These are phyloP conservation scores for Pinus albicaulis DNA, from an alignment of 75 land plant genomes.

Conservation along the genomic window DNA sequence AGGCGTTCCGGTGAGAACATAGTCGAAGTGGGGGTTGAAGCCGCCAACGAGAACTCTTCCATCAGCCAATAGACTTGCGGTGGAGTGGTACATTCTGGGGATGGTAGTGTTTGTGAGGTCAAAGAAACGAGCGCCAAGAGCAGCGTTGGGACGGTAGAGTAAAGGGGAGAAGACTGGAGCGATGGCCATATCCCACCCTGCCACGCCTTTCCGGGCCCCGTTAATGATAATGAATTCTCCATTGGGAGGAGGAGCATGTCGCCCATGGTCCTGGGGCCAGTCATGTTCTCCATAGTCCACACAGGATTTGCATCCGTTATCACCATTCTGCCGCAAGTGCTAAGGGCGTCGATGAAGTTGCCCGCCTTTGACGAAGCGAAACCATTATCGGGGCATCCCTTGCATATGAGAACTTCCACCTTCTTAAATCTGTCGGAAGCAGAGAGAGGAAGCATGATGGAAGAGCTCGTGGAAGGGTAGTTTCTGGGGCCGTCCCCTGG, in stretches of 20 bases:
- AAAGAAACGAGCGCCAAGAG: constrained; percentile 17
- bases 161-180: constrained; percentile 52
- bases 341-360: constrained; percentile 28
- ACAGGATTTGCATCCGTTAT: constrained; percentile 42
- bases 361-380: constrained; percentile 16
- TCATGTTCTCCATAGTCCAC: constrained; percentile 72
- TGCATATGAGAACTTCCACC: constrained; percentile 60
- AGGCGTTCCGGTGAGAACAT: constrained; percentile 33
- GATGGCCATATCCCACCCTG: constrained; percentile 54
- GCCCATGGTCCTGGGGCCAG: constrained; percentile 59
- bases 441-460: constrained; percentile 28
- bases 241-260: constrained; percentile 66
- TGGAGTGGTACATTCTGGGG: constrained; percentile 68
- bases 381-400: constrained; percentile 49
- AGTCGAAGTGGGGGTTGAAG: constrained; percentile 48
- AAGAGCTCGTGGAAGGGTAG: constrained; percentile 32
- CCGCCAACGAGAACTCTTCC: constrained; percentile 62
- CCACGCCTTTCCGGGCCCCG: constrained; percentile 47
- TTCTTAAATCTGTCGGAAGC: background rate
- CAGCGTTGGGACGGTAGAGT: constrained; percentile 41
- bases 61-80: constrained; percentile 42
- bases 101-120: constrained; percentile 16
- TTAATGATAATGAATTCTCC: constrained; percentile 72
- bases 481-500: constrained; percentile 30
- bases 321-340: constrained; percentile 48